phyloP scores from a whole-genome alignment of 164 flowering plant genomes.

The Dillenia suffruticosa region DNA sequence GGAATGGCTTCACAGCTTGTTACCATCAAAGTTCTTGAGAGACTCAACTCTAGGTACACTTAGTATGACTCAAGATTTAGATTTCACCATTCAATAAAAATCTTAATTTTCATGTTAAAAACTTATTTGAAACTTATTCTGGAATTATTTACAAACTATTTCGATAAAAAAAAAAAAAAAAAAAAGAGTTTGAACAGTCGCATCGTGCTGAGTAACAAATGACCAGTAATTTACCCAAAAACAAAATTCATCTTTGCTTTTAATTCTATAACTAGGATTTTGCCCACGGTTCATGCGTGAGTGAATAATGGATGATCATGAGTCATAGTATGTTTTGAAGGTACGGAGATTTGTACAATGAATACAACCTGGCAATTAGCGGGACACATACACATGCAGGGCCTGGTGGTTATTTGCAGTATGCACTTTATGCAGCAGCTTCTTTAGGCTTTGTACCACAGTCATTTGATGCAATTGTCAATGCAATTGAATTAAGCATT shows the following conservation, averaged over 20 bases:
- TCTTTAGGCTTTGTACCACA: conserved; percentile 54
- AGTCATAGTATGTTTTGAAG: conserved; percentile 13
- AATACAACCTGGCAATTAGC: conserved; percentile 62
- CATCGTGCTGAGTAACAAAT: no score
- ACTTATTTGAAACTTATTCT: no score
- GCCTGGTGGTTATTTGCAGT: conserved; percentile 67
- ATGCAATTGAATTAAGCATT: conserved; percentile 45
- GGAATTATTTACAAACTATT: no score
- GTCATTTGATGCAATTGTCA: conserved; percentile 55
- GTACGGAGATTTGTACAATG: conserved; percentile 50
- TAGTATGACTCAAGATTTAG: no score
- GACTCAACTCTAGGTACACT: conserved; percentile 41
- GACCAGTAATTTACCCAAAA: no score
- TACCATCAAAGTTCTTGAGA: conserved; percentile 57
- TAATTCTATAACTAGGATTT: no score
- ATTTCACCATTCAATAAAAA: no score
- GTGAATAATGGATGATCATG: no score
- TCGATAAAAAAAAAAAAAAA: no score
- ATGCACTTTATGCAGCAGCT: conserved; percentile 38
- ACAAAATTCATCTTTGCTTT: no score
- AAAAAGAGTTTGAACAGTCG: no score
- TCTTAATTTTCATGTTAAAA: neutral
- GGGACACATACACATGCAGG: conserved; percentile 74
- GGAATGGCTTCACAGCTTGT: conserved; percentile 77
- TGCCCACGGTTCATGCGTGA: no score